phyloP scores from a whole-genome alignment of 2,329 filamentous ascomycete genomes.

The Pezicula neosporulosa region DNA sequence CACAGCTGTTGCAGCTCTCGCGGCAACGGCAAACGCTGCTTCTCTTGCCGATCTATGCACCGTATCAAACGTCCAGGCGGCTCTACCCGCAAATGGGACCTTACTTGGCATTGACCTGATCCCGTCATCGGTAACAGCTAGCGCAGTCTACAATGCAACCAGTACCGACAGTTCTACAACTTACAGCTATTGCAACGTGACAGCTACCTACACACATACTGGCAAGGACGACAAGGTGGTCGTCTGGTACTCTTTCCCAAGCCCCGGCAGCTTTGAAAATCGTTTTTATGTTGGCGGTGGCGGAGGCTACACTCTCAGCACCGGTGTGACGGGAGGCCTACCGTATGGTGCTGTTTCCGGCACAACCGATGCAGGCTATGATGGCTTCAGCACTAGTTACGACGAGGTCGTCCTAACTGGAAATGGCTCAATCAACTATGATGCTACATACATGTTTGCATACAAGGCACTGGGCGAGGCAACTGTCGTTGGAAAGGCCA shows the following conservation, averaged over 20 bases:
- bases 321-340: slow-evolving; percentile 35
- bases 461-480: slow-evolving; percentile 51
- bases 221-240: slow-evolving; percentile 27
- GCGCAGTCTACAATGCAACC: slow-evolving; percentile 33
- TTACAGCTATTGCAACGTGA: slow-evolving; percentile 28
- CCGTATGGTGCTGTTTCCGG: slow-evolving; percentile 37
- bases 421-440: slow-evolving; percentile 50
- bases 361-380: slow-evolving; percentile 40
- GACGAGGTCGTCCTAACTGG: slow-evolving; percentile 36
- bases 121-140: slow-evolving; percentile 37
- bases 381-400: slow-evolving; percentile 34
- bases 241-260: slow-evolving; percentile 32
- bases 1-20: no score
- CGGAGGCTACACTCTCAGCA: slow-evolving; percentile 38
- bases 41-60: slow-evolving; percentile 34
- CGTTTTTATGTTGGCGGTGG: slow-evolving; percentile 43
- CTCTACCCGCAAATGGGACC: slow-evolving; percentile 38
- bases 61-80: slow-evolving; percentile 36
- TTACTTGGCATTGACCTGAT: slow-evolving; percentile 37
- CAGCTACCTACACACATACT: slow-evolving; percentile 24
- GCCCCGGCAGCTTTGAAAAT: slow-evolving; percentile 35
- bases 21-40: no score
- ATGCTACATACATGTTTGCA: slow-evolving; percentile 45
- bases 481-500: slow-evolving; percentile 41
- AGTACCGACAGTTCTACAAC: slow-evolving; percentile 21